Conservation (phyloP, 305 asterid genomes). For the Fraxinus albicans region DNA sequence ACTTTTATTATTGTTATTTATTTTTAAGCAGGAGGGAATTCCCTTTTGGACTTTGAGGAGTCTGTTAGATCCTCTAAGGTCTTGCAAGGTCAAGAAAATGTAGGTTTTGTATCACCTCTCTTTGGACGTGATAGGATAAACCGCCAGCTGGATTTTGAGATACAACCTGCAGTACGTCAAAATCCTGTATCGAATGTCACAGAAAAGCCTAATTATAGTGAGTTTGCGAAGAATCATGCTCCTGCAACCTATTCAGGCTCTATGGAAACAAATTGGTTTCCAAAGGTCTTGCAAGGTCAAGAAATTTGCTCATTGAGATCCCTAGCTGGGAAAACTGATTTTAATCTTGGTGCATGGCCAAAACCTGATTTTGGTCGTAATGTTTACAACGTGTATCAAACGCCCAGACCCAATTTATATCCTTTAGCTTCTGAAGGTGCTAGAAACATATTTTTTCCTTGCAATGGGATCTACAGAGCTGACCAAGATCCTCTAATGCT, state of each 20-base stretch:
- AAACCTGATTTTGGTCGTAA: slow-evolving; percentile 53
- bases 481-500: slow-evolving; percentile 55
- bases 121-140: slow-evolving; percentile 60
- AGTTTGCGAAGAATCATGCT: slow-evolving; percentile 55
- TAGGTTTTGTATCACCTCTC: slow-evolving; percentile 64
- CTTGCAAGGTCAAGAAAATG: slow-evolving; percentile 99
- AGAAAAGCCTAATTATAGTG: slow-evolving; percentile 48
- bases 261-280: slow-evolving; percentile 88
- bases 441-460: slow-evolving; percentile 56
- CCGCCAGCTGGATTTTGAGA: slow-evolving; percentile 69
- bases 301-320: slow-evolving; percentile 92
- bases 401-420: slow-evolving; percentile 56
- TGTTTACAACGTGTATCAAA: slow-evolving; percentile 43
- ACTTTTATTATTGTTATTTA: not conserved
- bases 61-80: slow-evolving; percentile 95
- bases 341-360: slow-evolving; percentile 55
- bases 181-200: slow-evolving; percentile 48
- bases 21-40: slow-evolving; percentile 51
- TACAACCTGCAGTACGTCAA: slow-evolving; percentile 44
- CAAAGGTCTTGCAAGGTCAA: slow-evolving; percentile 99
- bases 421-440: slow-evolving; percentile 89
- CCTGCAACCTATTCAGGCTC: slow-evolving; percentile 74
- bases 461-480: slow-evolving; percentile 44
- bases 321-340: slow-evolving; percentile 58
- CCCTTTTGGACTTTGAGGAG: slow-evolving; percentile 94